Evolutionary conservation across 1,284 basidiomycete genomes (phyloP).

Genomic region (Boletus calvinii): DNA sequence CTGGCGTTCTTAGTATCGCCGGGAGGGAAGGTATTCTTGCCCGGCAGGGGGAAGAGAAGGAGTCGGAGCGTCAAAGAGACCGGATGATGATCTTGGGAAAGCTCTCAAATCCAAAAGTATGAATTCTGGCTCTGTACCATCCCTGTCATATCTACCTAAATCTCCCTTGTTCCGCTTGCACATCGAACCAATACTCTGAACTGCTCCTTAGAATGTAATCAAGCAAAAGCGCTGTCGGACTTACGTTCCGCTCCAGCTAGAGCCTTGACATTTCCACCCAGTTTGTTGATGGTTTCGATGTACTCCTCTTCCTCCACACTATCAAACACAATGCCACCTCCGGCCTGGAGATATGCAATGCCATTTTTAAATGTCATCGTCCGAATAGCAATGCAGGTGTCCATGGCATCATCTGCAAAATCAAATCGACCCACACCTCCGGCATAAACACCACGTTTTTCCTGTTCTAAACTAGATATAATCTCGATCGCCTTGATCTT

Average conservation of each 20-base stretch:
- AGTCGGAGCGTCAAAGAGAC: constrained; percentile 25
- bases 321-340: constrained; percentile 97
- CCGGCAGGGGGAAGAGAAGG: constrained; percentile 19
- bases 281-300: constrained; percentile 93
- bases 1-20: constrained; percentile 89
- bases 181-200: constrained; percentile 65
- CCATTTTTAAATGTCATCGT: constrained; percentile 98
- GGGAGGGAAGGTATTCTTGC: constrained; percentile 76
- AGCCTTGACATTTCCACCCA: constrained; percentile 84
- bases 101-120: constrained; percentile 26
- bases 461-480: constrained; percentile 83
- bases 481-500: constrained; percentile 99
- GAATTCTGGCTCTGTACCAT: constrained; percentile 21
- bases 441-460: constrained; percentile 93
- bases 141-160: constrained; percentile 29
- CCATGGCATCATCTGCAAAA: constrained; percentile 93
- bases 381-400: constrained; percentile 98
- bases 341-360: constrained; percentile 90
- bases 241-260: constrained; percentile 88
- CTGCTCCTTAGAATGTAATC: constrained; percentile 14
- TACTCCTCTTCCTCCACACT: constrained; percentile 98
- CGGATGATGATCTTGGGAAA: constrained; percentile 30
- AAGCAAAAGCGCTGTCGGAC: constrained; percentile 33
- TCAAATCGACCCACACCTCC: constrained; percentile 98
- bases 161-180: constrained; percentile 49